phyloP scores from a whole-genome alignment of 2,329 filamentous ascomycete genomes.

The Trichoderma hamatum region DNA sequence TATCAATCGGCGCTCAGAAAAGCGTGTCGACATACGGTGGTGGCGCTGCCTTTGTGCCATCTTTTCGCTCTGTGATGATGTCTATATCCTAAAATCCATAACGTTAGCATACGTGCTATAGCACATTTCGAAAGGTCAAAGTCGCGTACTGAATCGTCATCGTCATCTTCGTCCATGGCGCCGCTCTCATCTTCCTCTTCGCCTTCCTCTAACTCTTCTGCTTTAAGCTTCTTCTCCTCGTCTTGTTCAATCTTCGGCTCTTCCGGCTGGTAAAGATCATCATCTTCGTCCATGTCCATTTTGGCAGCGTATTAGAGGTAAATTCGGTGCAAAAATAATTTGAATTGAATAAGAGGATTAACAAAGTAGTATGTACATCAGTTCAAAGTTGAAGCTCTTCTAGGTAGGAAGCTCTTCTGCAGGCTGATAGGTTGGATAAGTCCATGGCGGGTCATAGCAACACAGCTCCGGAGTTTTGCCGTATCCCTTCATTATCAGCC shows the following conservation, averaged over 20 bases:
- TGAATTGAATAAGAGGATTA: neutral
- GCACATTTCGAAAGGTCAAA: neutral
- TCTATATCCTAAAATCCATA: slow-evolving; percentile 59
- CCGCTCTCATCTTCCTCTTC: slow-evolving; percentile 66
- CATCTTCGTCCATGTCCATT: slow-evolving; percentile 70
- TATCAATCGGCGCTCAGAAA: neutral
- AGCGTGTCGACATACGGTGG: slow-evolving; percentile 52
- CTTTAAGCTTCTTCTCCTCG: slow-evolving; percentile 41
- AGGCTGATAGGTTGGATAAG: slow-evolving; percentile 4
- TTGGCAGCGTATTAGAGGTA: neutral
- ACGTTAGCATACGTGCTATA: neutral
- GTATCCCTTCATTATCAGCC: slow-evolving; percentile 18
- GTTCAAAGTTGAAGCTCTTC: slow-evolving; percentile 16
- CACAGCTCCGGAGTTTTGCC: slow-evolving; percentile 19
- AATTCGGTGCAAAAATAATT: neutral
- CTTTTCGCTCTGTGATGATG: slow-evolving; percentile 69
- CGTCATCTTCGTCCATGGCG: slow-evolving; percentile 63
- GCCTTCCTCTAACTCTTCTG: slow-evolving; percentile 64
- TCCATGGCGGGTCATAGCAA: neutral
- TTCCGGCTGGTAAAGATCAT: slow-evolving; percentile 67
- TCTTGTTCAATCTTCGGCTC: slow-evolving; percentile 49
- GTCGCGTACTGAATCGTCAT: slow-evolving; percentile 41
- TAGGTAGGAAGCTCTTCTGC: slow-evolving; percentile 14
- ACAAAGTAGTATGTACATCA: neutral
- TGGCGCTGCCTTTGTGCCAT: slow-evolving; percentile 62